A percentile compares a stretch with the other conserved stretches of the same genome.
Conservation (phyloP, 345 rosid species). For the Rubroshorea leprosula region DNA sequence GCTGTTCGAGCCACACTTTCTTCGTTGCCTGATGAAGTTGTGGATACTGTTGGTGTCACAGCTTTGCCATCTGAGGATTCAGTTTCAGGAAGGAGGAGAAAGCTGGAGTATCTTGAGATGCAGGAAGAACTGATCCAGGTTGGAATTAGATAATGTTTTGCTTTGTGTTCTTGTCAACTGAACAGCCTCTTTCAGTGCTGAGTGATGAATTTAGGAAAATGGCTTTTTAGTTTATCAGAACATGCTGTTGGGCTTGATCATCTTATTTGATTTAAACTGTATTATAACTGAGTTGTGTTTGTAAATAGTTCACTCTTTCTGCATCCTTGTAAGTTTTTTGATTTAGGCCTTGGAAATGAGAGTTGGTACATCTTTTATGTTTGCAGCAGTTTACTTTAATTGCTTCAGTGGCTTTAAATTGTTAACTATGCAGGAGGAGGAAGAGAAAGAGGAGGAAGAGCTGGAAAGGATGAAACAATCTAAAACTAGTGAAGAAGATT, state of each 20-base stretch:
- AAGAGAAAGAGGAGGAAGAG: constrained; percentile 77
- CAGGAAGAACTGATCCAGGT: constrained; percentile 96
- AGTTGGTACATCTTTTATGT: neutral
- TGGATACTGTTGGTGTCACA: constrained; percentile 83
- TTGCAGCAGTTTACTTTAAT: constrained; percentile 3
- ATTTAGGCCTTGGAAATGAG: neutral
- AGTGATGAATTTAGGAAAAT: neutral
- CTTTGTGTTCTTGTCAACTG: constrained; percentile 5
- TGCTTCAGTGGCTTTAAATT: constrained; percentile 4
- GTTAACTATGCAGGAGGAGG: constrained; percentile 57
- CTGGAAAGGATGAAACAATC: constrained; percentile 54
- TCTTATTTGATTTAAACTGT: too few relatives aligned
- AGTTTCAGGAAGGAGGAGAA: constrained; percentile 87
- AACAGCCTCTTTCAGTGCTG: neutral
- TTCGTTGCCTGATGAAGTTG: constrained; percentile 95
- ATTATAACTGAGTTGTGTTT: too few relatives aligned
- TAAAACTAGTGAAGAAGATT: constrained; percentile 51
- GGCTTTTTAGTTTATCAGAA: neutral
- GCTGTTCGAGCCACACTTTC: constrained; percentile 87
- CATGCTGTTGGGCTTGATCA: neutral
- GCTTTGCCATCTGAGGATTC: constrained; percentile 88
- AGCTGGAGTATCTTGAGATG: constrained; percentile 83
- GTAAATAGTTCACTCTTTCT: too few relatives aligned
- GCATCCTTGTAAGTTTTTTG: too few relatives aligned
- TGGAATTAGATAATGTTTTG: constrained; percentile 13